Conservation (phyloP, 108 stramenopile genomes). For the Skeletonema potamos region DNA sequence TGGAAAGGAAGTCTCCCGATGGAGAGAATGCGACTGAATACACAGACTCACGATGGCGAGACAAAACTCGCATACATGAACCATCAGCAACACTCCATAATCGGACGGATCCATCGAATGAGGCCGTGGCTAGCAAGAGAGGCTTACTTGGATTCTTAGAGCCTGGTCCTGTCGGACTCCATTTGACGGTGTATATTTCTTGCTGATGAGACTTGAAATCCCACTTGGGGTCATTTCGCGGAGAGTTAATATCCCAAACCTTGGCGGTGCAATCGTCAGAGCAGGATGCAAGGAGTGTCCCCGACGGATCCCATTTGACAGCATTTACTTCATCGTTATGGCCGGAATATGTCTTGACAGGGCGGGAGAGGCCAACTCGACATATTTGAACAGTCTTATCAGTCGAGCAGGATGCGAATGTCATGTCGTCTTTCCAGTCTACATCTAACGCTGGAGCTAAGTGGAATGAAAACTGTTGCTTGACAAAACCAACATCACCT, state of each 20-base stretch:
- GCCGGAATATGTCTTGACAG: conserved; percentile 70
- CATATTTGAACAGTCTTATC: conserved; percentile 95
- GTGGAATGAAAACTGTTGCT: conserved; percentile 91
- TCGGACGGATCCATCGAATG: conserved; percentile 94
- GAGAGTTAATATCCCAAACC: conserved; percentile 82
- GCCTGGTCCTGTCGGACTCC: conserved; percentile 95
- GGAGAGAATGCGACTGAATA: conserved; percentile 90
- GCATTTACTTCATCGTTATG: conserved; percentile 96
- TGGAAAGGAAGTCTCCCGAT: conserved; percentile 81
- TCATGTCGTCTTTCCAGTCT: conserved; percentile 93
- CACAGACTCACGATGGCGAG: conserved; percentile 85
- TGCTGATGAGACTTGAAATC: conserved; percentile 91
- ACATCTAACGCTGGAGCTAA: conserved; percentile 91
- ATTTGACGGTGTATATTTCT: conserved; percentile 97
- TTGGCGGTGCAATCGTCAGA: conserved; percentile 97
- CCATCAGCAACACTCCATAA: conserved; percentile 92
- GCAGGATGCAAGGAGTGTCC: conserved; percentile 88
- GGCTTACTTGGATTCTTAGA: conserved; percentile 85
- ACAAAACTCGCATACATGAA: conserved; percentile 75
- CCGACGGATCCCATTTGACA: conserved; percentile 96
- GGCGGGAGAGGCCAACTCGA: conserved; percentile 61
- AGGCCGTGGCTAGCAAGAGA: conserved; percentile 89
- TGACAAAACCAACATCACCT: conserved; percentile 64
- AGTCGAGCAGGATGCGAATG: conserved; percentile 95
- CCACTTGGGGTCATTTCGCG: conserved; percentile 66